Base-by-base conservation (phyloP, 1,139 yeast species). In the Yamadazyma friedrichii region DNA sequence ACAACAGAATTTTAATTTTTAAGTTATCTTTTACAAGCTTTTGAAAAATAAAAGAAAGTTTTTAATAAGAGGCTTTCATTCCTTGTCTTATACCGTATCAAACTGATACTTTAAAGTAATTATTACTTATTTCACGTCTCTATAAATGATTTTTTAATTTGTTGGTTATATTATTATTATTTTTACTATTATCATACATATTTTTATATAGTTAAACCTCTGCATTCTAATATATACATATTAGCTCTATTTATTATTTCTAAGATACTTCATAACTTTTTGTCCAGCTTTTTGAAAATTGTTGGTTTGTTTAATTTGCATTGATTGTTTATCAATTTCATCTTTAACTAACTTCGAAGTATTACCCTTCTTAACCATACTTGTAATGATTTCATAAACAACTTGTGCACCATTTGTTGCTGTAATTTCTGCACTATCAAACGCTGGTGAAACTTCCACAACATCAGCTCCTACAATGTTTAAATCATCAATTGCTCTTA, bases 371-470 rank as follows among this genome's bases (percentile, higher is more conserved):
- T 80, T 77, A n/a, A 83, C 89, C 87, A 85, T 84, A 45, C 78
- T 76, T 12, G 91, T 82, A 37, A 84, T 59, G 36, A 85, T 55
- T 59, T 85, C 93, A 59, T 63, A 84, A 1, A 80, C 88, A 35
- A 84, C 74, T 59, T 85, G 93, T 1, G 93, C 86, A 3, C 86
- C 93, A 44, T 86, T 87, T 20, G 87, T 71, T 9, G 89, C 76
- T 1, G 94, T 85, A 34, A 82, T 70, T 56, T 85, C 93, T 1
- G 88, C 85, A 46, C 61, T 70, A 58, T 85, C 94, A 58, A 69
- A 85, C 13, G 84, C 78, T 3, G 94, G 93, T 17, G 85, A 70
- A 6, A 85, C 93, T 58, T 85, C 93, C 15, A 85, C 93, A 26
- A 85, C 67, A 58, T 85, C 94, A 5, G 85, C 91, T 33, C 93